Percentiles rank a stretch among this genome's conserved stretches.
Evolutionary conservation across 1,284 basidiomycete species (phyloP).

Genomic region (Cutaneotrichosporon sp.): DNA sequence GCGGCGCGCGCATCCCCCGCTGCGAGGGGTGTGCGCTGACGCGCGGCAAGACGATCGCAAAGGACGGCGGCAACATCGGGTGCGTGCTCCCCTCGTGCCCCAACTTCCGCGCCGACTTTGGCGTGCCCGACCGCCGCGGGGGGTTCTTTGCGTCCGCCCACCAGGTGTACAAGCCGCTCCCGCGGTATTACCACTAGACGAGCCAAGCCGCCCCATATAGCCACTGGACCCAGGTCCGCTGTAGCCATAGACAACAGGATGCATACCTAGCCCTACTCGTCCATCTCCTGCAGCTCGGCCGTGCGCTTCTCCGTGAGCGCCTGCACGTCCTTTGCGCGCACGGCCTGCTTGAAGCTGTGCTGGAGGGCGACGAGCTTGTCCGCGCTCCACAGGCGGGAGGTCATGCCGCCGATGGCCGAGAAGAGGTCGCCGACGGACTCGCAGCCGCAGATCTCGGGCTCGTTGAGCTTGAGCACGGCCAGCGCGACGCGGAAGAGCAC

Average conservation of each 20-base stretch:
- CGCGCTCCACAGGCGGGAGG: slow-evolving; percentile 86
- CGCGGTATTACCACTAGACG: too few species aligned
- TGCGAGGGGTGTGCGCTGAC: too few species aligned
- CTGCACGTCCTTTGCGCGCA: slow-evolving; percentile 65
- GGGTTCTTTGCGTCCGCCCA: too few species aligned
- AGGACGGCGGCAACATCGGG: too few species aligned
- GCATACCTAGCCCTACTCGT: slow-evolving; percentile 4
- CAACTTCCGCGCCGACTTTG: too few species aligned
- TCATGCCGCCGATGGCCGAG: slow-evolving; percentile 78
- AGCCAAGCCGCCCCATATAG: too few species aligned
- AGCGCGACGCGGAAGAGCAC: slow-evolving; percentile 89
- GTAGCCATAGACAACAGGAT: neutral
- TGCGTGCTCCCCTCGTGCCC: too few species aligned
- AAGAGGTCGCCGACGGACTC: slow-evolving; percentile 84
- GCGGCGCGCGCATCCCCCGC: too few species aligned
- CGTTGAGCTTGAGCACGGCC: slow-evolving; percentile 79
- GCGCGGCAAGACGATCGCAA: too few species aligned
- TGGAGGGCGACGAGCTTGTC: slow-evolving; percentile 75
- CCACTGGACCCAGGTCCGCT: too few species aligned
- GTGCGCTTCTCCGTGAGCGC: slow-evolving; percentile 64
- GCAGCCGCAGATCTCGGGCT: slow-evolving; percentile 76
- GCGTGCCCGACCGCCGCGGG: too few species aligned
- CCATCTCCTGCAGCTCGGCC: slow-evolving; percentile 34
- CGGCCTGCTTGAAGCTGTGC: slow-evolving; percentile 42
- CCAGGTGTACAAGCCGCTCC: too few species aligned